A percentile compares a stretch with the other conserved stretches of the same genome.
Evolutionary conservation across 2,329 filamentous ascomycete genomes (phyloP).

Genomic region (Hypoxylon sp.): DNA sequence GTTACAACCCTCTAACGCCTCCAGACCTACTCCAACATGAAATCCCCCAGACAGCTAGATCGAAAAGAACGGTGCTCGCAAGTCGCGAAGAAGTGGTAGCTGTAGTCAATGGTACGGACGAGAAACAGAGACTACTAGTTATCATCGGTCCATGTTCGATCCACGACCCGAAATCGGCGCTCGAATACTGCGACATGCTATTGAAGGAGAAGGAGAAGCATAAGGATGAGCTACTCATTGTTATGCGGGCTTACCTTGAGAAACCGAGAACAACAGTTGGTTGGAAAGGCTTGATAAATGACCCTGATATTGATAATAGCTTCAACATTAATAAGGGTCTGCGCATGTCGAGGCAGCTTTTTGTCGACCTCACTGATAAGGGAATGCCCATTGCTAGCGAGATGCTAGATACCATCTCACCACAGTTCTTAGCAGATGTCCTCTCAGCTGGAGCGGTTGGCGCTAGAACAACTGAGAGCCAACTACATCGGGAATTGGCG

Average conservation of each 20-base stretch:
- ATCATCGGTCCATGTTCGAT: slow-evolving; percentile 97
- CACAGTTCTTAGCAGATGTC: slow-evolving; percentile 94
- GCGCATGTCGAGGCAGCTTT: slow-evolving; percentile 87
- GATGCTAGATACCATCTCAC: slow-evolving; percentile 98
- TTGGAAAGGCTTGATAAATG: slow-evolving; percentile 99
- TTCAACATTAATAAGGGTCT: slow-evolving; percentile 99
- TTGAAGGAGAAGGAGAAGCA: slow-evolving; percentile 88
- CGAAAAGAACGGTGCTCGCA: slow-evolving; percentile 72
- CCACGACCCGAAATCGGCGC: slow-evolving; percentile 90
- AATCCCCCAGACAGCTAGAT: slow-evolving; percentile 74
- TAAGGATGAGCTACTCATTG: slow-evolving; percentile 88
- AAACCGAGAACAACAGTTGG: slow-evolving; percentile 98
- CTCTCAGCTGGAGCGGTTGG: slow-evolving; percentile 94
- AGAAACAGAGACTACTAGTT: slow-evolving; percentile 74
- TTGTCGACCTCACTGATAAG: slow-evolving; percentile 89
- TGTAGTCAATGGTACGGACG: slow-evolving; percentile 77
- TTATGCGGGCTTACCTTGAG: slow-evolving; percentile 99
- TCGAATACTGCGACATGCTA: slow-evolving; percentile 92
- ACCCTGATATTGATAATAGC: slow-evolving; percentile 97
- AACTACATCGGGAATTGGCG: slow-evolving; percentile 94
- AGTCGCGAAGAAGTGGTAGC: slow-evolving; percentile 75
- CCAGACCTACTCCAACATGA: slow-evolving; percentile 97
- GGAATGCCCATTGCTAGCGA: slow-evolving; percentile 98
- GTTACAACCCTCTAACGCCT: slow-evolving; percentile 93
- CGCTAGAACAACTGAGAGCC: slow-evolving; percentile 95